Base-by-base conservation (phyloP, 306 rosid species). In the Fragaria vesca region DNA sequence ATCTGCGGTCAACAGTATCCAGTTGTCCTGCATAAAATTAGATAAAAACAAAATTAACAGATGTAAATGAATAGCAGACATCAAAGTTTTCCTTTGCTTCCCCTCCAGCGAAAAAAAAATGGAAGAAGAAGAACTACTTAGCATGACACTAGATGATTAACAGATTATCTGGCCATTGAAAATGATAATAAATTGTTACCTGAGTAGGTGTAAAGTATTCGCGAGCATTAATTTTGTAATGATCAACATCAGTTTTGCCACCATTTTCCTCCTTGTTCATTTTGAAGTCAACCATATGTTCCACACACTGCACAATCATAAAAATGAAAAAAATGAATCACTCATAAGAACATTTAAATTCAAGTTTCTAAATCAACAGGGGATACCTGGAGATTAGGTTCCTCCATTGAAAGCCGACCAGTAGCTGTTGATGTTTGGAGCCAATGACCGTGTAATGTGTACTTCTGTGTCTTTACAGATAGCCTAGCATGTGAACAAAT, bases 331-430 rank as follows among this genome's bases (percentile, higher is more conserved):
- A 4, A 71, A 52, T 65, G 21, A 32, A 65, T 7, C 28, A 43
- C 12, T 17, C 7, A 34, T 34, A 21, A 9, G 47, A 40, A 38
- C 62, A 71, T 71, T 43, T 73, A 32, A 74, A 46, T 67, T 45
- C 36, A 40, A 66, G 42, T 70, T 48, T 32, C 55, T 30, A 24
- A 40, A 70, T 16, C 57, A 80, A 4, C 6, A 26, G 75, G 79
- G 45, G 34, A 85, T 78, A 95, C 98, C 97, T 95, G 98, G 83
- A 92, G 98, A 83, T 95, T 95, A 71, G 98, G 98, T 76, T 92
- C 98, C 86, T 95, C 98, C 89, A 92, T 95, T 77, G 98, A 95
- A 83, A 92, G 97, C 79, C 98, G 89, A 73, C 98, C 98, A 77
- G 98, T 95, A 75, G 98, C 97, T 8, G 98, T 95, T 30, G 97